Evolutionary conservation across 106 monocot species (phyloP), one percentile per base, ranked within the genome.

Genomic region (Allium cepa): DNA sequence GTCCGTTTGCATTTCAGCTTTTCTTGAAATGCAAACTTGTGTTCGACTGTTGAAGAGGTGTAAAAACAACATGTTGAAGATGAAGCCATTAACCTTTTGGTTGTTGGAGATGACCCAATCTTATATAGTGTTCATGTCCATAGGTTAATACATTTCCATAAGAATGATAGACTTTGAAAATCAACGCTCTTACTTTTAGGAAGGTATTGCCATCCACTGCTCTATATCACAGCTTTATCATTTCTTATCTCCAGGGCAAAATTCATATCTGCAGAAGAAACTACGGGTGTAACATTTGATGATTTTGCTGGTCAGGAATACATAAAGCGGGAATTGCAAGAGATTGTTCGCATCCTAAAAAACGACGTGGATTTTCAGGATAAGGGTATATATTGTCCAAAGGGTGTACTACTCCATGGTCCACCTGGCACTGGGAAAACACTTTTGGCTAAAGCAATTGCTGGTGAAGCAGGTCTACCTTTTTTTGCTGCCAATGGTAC

Each of bases 231-330:
- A 36, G 49, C 17, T 9, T 76, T 69, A 47, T n/a, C 13, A 18
- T 51, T 55, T 11, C 17, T 68, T 72, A 46, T 68, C 67, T 13
- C 11, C 80, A 92, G 91, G 77, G 91, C 91, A 55, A 92, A 92
- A 80, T 92, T 92, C 71, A 92, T 92, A 76, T 84, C 91, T 52
- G 91, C 87, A 8, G 91, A 92, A 80, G 91, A 92, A 87, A 87
- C 91, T 69, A 92, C 91, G 26, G 91, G 91, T 66, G 78, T 92
- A 46, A 92, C 91, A 72, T 92, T 92, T 82, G 85, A 78, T 80
- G 91, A 92, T 92, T 92, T 92, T 92, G 91, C 91, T 69, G 91
- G 91, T 9, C 91, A 92, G 72, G 91, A 92, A 50, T 92, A 92
- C 66, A 92, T 92, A 69, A 87, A 92, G 72, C 64, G 69, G 47